A percentile compares a stretch with the other conserved stretches of the same genome.
Evolutionary conservation across 2,329 filamentous ascomycete species (phyloP).

Genomic region (Hypomyces rosellus): DNA sequence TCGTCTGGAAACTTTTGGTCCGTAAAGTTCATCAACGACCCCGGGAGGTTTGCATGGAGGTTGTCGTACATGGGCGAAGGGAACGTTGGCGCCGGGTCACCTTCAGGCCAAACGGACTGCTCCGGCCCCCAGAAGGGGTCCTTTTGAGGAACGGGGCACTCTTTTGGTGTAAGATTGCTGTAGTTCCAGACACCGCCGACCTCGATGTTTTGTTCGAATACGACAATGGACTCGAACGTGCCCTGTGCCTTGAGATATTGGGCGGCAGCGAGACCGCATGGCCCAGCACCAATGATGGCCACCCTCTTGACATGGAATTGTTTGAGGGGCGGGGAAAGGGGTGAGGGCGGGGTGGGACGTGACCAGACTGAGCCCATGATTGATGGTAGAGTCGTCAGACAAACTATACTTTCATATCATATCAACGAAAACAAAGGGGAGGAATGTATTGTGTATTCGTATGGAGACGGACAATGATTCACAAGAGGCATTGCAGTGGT

Average conservation of each 20-base stretch:
- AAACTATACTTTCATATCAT: background rate
- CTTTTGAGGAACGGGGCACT: conserved; percentile 60
- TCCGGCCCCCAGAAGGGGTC: conserved; percentile 57
- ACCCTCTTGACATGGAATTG: conserved; percentile 52
- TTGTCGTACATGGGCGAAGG: conserved; percentile 78
- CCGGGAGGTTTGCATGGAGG: conserved; percentile 82
- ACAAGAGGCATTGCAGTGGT: too few relatives aligned
- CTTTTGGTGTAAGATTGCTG: conserved; percentile 43
- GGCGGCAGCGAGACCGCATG: conserved; percentile 69
- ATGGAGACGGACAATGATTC: background rate
- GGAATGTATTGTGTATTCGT: background rate
- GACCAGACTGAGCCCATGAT: conserved; percentile 8
- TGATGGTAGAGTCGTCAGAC: background rate
- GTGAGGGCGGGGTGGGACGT: conserved; percentile 1
- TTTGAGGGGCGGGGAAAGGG: conserved; percentile 17
- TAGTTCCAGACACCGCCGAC: conserved; percentile 88
- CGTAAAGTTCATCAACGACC: conserved; percentile 72
- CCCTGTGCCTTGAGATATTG: conserved; percentile 72
- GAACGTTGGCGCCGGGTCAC: conserved; percentile 50
- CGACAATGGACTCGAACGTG: conserved; percentile 59
- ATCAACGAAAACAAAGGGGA: background rate
- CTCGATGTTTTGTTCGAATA: conserved; percentile 75
- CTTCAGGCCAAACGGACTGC: conserved; percentile 48
- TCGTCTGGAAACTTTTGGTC: conserved; percentile 60
- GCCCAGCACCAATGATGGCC: conserved; percentile 78